Base-by-base conservation (phyloP, 805 yeast species). In the Scheffersomyces spartinae region DNA sequence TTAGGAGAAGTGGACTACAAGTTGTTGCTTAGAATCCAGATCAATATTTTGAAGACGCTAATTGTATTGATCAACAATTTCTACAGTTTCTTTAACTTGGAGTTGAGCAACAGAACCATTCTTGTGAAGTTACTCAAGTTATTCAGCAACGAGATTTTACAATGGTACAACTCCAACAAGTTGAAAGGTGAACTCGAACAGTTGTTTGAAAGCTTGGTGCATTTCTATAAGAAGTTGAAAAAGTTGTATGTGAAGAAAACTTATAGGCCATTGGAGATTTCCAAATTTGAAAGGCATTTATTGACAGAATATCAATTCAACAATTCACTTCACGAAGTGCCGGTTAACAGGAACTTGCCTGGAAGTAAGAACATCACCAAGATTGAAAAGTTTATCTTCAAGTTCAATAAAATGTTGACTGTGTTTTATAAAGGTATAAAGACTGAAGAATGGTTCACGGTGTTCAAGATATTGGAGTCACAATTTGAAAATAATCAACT, bases 1-100 rank as follows among this genome's bases (percentile, higher is more conserved):
- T 41, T 58, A 20, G 65, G 64, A 1, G 65, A 66, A 3, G 60
- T 78, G 17, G 79, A 77, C 38, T 74, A 77, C 64, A 65, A 64
- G 23, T 64, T 72, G 28, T 74, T 82, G 23, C 74, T 79, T 7
- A 82, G 76, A 42, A 80, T 86, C 21, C 91, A 85, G 43, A 61
- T 79, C 19, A 93, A 93, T 20, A 71, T 85, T 17, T 56, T 85
- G 31, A 93, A 82, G 43, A 82, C 84, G 0, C 55, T 84, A 29
- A 64, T 73, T 22, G 66, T 77, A 16, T 64, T 93, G 47, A 71
- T 83, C 12, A 64, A 71, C 23, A 75, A 77, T 36, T 82, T 79
- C 43, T 85, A 77, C 45, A 52, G 68, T 15, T 91, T 82, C 43
- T 82, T 86, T 42, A 64, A 76, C 4, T 79, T 74, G 43, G 82